Evolutionary conservation across 495 filamentous ascomycete genomes (phyloP).

Genomic region (Penicillium egyptiacum): DNA sequence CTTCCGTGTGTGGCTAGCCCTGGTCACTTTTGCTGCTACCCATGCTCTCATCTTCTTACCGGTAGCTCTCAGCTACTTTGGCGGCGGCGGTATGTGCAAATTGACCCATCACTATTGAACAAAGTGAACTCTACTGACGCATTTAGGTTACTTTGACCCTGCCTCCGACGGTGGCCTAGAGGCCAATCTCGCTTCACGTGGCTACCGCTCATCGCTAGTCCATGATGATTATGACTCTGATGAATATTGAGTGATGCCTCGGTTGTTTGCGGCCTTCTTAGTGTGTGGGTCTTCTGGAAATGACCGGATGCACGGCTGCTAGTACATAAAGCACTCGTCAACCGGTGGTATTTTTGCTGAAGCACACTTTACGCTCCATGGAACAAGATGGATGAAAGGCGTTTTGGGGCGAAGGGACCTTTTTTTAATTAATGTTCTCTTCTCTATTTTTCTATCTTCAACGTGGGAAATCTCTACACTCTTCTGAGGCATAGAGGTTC

Average conservation of each 20-base stretch:
- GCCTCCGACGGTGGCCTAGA: conserved; percentile 82
- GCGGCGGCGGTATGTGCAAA: conserved; percentile 67
- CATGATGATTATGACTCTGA: conserved; percentile 55
- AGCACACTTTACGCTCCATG: background rate
- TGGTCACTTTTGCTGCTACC: conserved; percentile 83
- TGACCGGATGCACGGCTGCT: background rate
- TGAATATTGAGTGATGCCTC: conserved; percentile 40
- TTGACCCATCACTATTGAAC: conserved; percentile 2
- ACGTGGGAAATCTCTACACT: background rate
- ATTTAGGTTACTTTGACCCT: conserved; percentile 73
- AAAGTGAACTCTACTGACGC: conserved; percentile 3
- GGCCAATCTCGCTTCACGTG: conserved; percentile 66
- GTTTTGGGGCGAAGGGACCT: background rate
- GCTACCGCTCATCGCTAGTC: conserved; percentile 51
- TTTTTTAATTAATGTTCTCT: background rate
- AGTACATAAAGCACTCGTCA: background rate
- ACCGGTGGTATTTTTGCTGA: background rate
- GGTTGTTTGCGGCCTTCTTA: conserved; percentile 6
- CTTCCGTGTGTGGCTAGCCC: conserved; percentile 90
- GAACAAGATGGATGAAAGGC: background rate
- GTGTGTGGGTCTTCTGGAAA: conserved; percentile 10
- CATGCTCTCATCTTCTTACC: conserved; percentile 92
- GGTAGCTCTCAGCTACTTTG: conserved; percentile 81
- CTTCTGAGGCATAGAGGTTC: background rate
- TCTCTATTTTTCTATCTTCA: background rate